Evolutionary conservation across 139 green algal species (phyloP), one percentile per base, ranked within the genome.

Genomic region (Dunaliella sp.): DNA sequence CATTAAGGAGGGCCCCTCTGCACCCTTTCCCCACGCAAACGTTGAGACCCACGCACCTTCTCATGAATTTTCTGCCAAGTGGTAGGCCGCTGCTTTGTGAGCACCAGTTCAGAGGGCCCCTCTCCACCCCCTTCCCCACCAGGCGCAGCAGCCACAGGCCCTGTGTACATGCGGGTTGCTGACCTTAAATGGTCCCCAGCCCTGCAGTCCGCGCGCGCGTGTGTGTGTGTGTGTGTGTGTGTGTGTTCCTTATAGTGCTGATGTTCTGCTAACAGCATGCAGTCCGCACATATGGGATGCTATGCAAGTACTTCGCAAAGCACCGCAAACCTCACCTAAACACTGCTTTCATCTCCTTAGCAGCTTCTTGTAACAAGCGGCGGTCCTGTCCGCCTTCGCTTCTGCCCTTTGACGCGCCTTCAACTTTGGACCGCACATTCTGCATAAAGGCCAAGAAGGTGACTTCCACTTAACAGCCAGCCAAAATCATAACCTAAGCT

Each of bases 41-140:
- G n/a, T n/a, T n/a, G n/a, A 31, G 12, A 80, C 80, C 1, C 65
- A 16, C 84, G 0, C 75, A 92, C 89, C 89, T 88, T 91, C 12
- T 91, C 83, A 21, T 91, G 84, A 34, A 92, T 3, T 73, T 90
- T 89, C 57, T 91, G 72, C 83, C 85, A 90, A 3, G 77, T 65
- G 1, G 83, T 90, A 35, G 91, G 83, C 38, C 88, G 85, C 85
- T 84, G 80, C 85, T 91, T 89, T 0, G 90, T 83, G 36, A 91
- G 77, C 37, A 85, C 84, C 24, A 93, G 32, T 31, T 58, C 57
- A 34, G 81, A 34, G 1, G 31, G 48, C 48, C 48, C 48, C 7
- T n/a, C n/a, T n/a, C 48, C 48, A 26, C 7, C 31, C n/a, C 87
- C 84, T 3, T 86, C 84, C n/a, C 79, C 84, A 0, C 36, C 58